Evolutionary conservation across 1,284 basidiomycete species (phyloP).

Genomic region (Mycena citricolor): DNA sequence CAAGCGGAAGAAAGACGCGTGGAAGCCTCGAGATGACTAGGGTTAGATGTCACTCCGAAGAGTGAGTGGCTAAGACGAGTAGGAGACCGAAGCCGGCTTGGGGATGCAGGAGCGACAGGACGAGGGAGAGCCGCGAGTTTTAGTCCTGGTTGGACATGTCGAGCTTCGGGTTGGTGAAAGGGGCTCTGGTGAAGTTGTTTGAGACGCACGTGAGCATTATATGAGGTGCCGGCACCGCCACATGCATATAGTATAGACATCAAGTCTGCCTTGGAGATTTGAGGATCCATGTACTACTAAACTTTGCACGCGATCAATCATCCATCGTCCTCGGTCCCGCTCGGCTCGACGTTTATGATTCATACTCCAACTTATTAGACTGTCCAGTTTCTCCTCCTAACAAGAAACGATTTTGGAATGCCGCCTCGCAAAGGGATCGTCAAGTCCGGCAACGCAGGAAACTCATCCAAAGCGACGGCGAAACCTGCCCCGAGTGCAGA

Average conservation of each 20-base stretch:
- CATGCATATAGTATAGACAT: too few relatives aligned
- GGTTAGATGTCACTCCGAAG: slow-evolving; percentile 49
- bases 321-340: too few relatives aligned
- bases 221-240: too few relatives aligned
- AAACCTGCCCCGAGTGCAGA: slow-evolving; percentile 24
- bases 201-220: neutral
- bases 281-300: too few relatives aligned
- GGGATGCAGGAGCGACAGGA: slow-evolving; percentile 11
- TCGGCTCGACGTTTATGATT: too few relatives aligned
- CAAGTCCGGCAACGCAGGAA: slow-evolving; percentile 84
- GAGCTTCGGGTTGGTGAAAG: slow-evolving; percentile 13
- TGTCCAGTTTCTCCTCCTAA: slow-evolving; percentile 85
- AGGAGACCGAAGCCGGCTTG: slow-evolving; percentile 15
- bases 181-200: slow-evolving; percentile 10
- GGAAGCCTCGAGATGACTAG: slow-evolving; percentile 40
- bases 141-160: slow-evolving; percentile 10
- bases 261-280: too few relatives aligned
- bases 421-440: slow-evolving; percentile 76
- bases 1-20: slow-evolving; percentile 34
- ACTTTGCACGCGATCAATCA: too few relatives aligned
- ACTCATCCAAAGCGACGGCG: slow-evolving; percentile 61
- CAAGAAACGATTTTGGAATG: too few relatives aligned
- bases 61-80: slow-evolving; percentile 27
- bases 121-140: slow-evolving; percentile 14
- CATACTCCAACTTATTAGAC: too few relatives aligned